phyloP scores from a whole-genome alignment of 441 rosid genomes.

The Erysimum pusillum region DNA sequence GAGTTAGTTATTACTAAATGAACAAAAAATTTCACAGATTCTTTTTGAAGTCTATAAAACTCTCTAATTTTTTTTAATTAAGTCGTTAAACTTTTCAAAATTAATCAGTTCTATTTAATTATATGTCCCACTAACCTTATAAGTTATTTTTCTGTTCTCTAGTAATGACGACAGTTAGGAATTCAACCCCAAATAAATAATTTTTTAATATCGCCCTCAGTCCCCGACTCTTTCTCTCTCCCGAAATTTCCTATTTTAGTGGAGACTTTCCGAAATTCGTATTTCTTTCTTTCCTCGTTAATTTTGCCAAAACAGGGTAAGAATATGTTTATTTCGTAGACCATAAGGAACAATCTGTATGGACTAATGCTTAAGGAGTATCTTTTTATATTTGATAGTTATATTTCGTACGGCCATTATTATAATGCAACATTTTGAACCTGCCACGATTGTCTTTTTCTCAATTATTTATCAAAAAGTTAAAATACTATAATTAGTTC shows the following conservation, averaged over 20 bases:
- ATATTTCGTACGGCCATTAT: conserved; percentile 28
- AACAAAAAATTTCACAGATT: too few species aligned
- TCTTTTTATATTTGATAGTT: not conserved
- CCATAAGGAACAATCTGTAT: conserved; percentile 17
- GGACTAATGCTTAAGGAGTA: conserved; percentile 24
- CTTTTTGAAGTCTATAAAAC: too few species aligned
- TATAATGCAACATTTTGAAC: conserved; percentile 30
- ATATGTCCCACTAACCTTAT: not conserved
- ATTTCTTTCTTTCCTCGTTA: conserved; percentile 22
- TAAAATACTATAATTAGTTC: conserved; percentile 37
- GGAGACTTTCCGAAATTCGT: conserved; percentile 17
- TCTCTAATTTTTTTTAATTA: too few species aligned
- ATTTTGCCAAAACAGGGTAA: conserved; percentile 27
- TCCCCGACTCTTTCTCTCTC: conserved; percentile 19
- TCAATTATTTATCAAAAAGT: not conserved
- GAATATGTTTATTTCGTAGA: not conserved
- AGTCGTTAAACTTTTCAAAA: not conserved
- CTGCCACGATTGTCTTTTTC: conserved; percentile 31
- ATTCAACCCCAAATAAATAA: not conserved
- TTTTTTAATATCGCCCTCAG: not conserved
- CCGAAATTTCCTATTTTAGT: conserved; percentile 23
- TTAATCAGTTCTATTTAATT: not conserved
- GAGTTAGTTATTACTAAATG: too few species aligned
- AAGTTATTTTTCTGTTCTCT: not conserved
- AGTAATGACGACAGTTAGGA: conserved; percentile 10